Evolutionary conservation across 2,329 filamentous ascomycete genomes (phyloP).

Genomic region (Colletotrichum spinosum): DNA sequence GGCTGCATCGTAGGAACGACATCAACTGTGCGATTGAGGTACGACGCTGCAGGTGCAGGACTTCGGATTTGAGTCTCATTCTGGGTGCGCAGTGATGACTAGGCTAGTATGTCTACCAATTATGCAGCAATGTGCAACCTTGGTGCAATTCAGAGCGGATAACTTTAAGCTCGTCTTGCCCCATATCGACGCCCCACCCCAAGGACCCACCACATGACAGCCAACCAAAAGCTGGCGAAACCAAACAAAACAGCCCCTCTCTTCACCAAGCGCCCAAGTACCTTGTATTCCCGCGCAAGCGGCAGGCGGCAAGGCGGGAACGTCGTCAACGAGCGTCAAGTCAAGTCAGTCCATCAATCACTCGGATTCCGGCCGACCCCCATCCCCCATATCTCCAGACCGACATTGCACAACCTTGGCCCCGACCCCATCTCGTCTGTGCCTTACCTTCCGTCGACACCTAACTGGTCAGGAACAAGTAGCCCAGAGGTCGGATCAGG

Average conservation of each 20-base stretch:
- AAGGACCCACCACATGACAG: constrained; percentile 14
- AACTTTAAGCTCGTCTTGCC: constrained; percentile 29
- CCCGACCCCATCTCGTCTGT: neutral
- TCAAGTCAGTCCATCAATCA: constrained; percentile 22
- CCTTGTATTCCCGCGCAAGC: constrained; percentile 31
- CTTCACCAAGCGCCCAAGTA: neutral
- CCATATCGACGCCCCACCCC: constrained; percentile 16
- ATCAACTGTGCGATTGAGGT: too few species aligned
- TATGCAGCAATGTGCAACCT: constrained; percentile 9
- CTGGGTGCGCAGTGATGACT: neutral
- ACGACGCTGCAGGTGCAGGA: too few species aligned
- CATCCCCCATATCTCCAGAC: constrained; percentile 9
- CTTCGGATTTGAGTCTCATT: too few species aligned
- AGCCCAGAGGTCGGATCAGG: constrained; percentile 19
- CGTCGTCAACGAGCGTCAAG: constrained; percentile 31
- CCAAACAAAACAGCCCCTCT: constrained; percentile 32
- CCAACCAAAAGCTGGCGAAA: constrained; percentile 29
- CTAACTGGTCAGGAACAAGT: constrained; percentile 23
- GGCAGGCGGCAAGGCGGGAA: constrained; percentile 35
- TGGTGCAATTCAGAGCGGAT: constrained; percentile 19
- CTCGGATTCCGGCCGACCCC: constrained; percentile 19
- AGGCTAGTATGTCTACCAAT: constrained; percentile 7
- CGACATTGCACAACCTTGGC: neutral
- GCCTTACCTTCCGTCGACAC: constrained; percentile 12
- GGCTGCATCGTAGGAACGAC: too few species aligned